Evolutionary conservation across 768 basidiomycete genomes (phyloP).

Genomic region (Leccinum truebloodii): DNA sequence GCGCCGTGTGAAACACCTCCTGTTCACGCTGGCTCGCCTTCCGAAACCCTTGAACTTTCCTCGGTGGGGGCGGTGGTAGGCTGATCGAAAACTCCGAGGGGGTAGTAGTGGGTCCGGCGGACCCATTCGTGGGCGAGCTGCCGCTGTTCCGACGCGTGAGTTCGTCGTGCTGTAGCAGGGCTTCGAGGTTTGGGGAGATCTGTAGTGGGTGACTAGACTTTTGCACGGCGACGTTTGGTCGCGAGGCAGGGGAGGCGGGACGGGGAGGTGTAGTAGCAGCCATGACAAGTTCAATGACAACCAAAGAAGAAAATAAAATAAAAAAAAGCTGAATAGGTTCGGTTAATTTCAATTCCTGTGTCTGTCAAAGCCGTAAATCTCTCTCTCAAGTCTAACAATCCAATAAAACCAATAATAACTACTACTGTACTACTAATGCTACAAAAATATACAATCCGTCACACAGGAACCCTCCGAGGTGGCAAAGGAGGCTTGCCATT

Average conservation of each 20-base stretch:
- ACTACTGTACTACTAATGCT: too few relatives aligned
- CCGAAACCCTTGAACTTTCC: conserved; percentile 15
- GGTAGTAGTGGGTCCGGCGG: neutral
- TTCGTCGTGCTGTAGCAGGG: conserved; percentile 59
- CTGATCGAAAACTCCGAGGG: conserved; percentile 24
- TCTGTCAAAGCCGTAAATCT: too few relatives aligned
- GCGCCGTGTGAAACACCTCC: conserved; percentile 14
- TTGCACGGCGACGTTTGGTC: conserved; percentile 1
- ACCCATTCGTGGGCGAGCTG: conserved; percentile 23
- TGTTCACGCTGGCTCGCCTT: conserved; percentile 20
- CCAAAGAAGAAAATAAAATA: neutral
- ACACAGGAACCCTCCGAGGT: conserved; percentile 31
- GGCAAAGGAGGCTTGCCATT: conserved; percentile 35
- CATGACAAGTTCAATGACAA: conserved; percentile 12
- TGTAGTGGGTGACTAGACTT: conserved; percentile 34
- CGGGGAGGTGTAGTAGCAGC: conserved; percentile 26
- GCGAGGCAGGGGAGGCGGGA: conserved; percentile 15
- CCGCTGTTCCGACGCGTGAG: conserved; percentile 37
- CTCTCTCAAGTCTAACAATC: too few relatives aligned
- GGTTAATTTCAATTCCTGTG: conserved; percentile 14
- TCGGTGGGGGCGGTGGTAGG: conserved; percentile 38
- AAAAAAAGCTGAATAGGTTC: neutral
- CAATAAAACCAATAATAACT: too few relatives aligned
- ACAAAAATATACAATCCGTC: neutral
- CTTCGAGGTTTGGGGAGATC: conserved; percentile 62